phyloP scores from a whole-genome alignment of 2,329 filamentous ascomycete genomes.

The Ceratocystis huliohia region DNA sequence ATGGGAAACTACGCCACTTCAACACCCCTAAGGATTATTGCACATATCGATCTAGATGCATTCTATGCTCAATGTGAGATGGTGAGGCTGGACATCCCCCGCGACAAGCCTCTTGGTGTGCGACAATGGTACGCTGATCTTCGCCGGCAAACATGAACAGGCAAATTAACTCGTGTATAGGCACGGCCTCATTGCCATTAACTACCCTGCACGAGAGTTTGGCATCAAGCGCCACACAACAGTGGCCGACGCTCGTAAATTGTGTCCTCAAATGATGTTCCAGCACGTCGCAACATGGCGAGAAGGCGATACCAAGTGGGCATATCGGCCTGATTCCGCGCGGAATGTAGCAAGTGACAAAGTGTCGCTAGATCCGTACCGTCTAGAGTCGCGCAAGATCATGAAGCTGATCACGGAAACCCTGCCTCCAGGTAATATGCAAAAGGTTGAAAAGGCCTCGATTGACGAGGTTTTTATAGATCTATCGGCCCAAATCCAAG shows the following conservation, averaged over 20 bases:
- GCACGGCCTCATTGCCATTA: constrained; percentile 89
- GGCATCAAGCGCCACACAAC: constrained; percentile 71
- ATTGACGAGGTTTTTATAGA: constrained; percentile 96
- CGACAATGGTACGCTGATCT: constrained; percentile 62
- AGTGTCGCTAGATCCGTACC: constrained; percentile 86
- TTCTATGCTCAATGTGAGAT: constrained; percentile 98
- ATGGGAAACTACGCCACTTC: constrained; percentile 57
- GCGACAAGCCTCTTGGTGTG: constrained; percentile 73
- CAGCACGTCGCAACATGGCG: constrained; percentile 95
- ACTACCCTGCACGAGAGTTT: constrained; percentile 76
- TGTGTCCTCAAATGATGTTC: constrained; percentile 70
- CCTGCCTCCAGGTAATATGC: constrained; percentile 52
- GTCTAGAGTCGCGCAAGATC: constrained; percentile 72
- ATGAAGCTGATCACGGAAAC: constrained; percentile 62
- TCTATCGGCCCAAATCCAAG: constrained; percentile 71
- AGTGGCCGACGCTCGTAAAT: constrained; percentile 67
- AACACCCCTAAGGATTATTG: constrained; percentile 72
- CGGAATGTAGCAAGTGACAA: constrained; percentile 78
- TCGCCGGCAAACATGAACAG: no score
- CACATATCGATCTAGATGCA: constrained; percentile 89
- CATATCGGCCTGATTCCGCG: constrained; percentile 70
- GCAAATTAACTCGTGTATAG: constrained; percentile 30
- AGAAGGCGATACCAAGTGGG: constrained; percentile 84
- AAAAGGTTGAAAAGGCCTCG: constrained; percentile 80
- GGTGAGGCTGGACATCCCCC: constrained; percentile 62